Base-by-base conservation (phyloP, 2,329 filamentous ascomycete genomes). In the Penicillium janthinellum region DNA sequence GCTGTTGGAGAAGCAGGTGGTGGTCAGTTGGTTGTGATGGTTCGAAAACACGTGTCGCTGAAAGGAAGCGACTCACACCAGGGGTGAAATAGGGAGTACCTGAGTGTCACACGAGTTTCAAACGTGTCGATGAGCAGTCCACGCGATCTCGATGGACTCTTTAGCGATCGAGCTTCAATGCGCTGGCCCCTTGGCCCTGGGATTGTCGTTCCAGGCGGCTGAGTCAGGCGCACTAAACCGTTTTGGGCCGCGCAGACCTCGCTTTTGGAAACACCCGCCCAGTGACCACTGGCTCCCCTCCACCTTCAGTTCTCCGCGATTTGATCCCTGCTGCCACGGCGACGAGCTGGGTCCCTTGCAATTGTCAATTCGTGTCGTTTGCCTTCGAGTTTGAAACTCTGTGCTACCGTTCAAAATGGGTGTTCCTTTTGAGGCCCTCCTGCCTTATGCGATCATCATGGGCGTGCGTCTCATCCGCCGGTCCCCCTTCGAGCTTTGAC, bases 341-440 rank as follows among this genome's bases (percentile, higher is more conserved):
- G 53, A 42, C 52, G 42, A 63, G 59, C 45, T 60, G 52, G 51
- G 48, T 39, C 56, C n/a, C 50, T 58, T 45, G 15, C 38, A 45
- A 35, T 44, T 61, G 35, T 50, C 41, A 7, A 34, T 15, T 44
- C 37, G n/a, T 22, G 12, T 28, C 45, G 45, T 34, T 28, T 28
- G 31, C 38, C 25, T 22, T 41, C 38, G 31, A 22, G 34, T 37
- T 45, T 37, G 35, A 42, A 54, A 28, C 11, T 38, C 39, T 54
- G 14, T 45, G 45, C 58, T 49, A 61, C 49, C 54, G 25, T 49
- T 58, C 65, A 67, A 64, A 65, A 88, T 88, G 86, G 85, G 85
- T 76, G 84, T 89, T 63, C 86, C 86, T 47, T 88, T 88, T 74
- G 86, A 89, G 78, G 83, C 86, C 66, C 76, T 88, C 66, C 72